Evolutionary conservation across 768 basidiomycete species (phyloP), one percentile per base, ranked within the genome.

Genomic region (Rhizopogon vinicolor): DNA sequence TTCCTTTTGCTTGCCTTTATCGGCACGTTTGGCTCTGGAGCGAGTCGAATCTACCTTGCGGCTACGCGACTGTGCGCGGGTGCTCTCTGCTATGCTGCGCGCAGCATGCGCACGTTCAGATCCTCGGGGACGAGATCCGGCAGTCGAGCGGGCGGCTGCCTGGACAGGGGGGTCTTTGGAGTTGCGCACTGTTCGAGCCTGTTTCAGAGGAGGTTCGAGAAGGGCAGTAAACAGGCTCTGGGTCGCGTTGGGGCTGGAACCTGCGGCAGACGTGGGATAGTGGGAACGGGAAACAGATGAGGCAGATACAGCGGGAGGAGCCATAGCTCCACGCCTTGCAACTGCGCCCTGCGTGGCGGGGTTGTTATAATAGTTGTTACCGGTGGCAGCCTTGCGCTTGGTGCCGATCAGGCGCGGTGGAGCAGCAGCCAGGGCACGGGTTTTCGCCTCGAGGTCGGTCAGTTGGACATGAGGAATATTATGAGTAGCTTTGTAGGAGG

Each of bases 401-500:
- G 81, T 76, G 66, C 78, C 74, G 72, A 79, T 75, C 72, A 82
- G 72, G 69, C 82, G 80, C 70, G 75, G 68, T 58, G 76, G 74
- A 45, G 74, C 68, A 57, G 74, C 74, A 53, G 72, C 69, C 63
- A 81, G 78, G 56, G 60, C 64, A 52, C 71, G 72, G 41, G 74
- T 71, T 63, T 84, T 84, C 14, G 81, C 78, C 68, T 93, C 91
- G 45, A 91, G 79, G 58, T 91, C 89, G 63, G 79, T 78, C 48
- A 91, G 72, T 44, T 85, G 76, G 49, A 84, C 74, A 53, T 84
- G 81, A 9, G 85, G 75, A 53, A 89, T 72, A 67, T 90, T 87
- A 69, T 90, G 81, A 13, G 79, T 78, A 5, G 91, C 89, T 72
- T 93, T 93, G 79, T 87, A 91, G 1, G 87, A 86, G 22, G 91